phyloP scores from a whole-genome alignment of 2,329 filamentous ascomycete genomes.

The Orbilia quercus region DNA sequence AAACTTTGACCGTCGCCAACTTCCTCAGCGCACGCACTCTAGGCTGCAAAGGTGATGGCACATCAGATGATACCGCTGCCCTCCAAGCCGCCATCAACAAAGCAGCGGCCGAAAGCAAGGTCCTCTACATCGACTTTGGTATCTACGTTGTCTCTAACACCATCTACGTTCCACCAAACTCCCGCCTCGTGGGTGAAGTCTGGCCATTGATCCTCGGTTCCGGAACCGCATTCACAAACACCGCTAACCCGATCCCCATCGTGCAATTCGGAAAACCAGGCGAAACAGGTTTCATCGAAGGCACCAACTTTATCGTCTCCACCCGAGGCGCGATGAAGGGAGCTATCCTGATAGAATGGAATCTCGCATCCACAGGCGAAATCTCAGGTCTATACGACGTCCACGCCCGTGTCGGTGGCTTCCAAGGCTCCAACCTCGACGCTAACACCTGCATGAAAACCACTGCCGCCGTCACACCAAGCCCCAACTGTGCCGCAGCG shows the following conservation, averaged over 20 bases:
- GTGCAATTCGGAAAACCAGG: conserved; percentile 68
- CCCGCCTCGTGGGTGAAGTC: conserved; percentile 69
- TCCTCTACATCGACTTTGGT: conserved; percentile 65
- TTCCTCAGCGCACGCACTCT: conserved; percentile 56
- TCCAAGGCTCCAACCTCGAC: conserved; percentile 64
- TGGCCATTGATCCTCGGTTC: conserved; percentile 68
- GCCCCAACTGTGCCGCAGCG: conserved; percentile 62
- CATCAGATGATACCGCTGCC: conserved; percentile 83
- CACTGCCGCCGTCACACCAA: conserved; percentile 60
- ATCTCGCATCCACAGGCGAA: conserved; percentile 67
- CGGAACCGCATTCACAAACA: conserved; percentile 66
- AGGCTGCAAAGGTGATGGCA: conserved; percentile 88
- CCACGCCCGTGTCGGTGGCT: conserved; percentile 89
- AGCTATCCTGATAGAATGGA: conserved; percentile 78
- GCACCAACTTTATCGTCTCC: conserved; percentile 69
- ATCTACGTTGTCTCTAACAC: conserved; percentile 66
- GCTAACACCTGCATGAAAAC: conserved; percentile 66
- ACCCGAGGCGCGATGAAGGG: conserved; percentile 68
- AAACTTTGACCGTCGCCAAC: conserved; percentile 71
- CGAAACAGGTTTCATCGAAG: conserved; percentile 67
- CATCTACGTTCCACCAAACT: conserved; percentile 66
- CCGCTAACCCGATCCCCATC: conserved; percentile 65
- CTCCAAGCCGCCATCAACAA: conserved; percentile 80
- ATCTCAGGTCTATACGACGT: conserved; percentile 79
- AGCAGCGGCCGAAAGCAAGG: conserved; percentile 67